Evolutionary conservation across 345 rosid genomes (phyloP).

Genomic region (Eucalyptus caleyi): DNA sequence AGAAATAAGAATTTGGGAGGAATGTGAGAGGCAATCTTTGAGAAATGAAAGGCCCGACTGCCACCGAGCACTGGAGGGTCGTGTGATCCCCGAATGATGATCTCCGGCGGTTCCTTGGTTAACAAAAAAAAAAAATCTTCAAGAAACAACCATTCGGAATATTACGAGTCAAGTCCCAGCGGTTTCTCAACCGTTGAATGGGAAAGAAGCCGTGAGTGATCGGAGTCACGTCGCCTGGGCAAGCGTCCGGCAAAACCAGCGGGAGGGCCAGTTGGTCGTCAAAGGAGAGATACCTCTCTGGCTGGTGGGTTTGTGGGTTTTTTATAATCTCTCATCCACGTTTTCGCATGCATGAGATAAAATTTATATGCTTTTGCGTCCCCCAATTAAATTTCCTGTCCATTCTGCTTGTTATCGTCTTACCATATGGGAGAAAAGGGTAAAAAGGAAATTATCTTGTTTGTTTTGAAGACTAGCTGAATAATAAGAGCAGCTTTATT

Average conservation of each 20-base stretch:
- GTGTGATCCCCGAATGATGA: too few species aligned
- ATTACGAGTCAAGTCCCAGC: constrained; percentile 12
- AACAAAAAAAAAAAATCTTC: too few species aligned
- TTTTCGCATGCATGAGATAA: not conserved
- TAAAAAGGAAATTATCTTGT: not conserved
- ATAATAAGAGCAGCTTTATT: too few species aligned
- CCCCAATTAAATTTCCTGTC: not conserved
- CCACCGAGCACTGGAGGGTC: too few species aligned
- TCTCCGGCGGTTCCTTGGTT: too few species aligned
- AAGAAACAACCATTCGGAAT: constrained; percentile 1
- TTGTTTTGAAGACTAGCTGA: not conserved
- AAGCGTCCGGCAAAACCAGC: constrained; percentile 55
- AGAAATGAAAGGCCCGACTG: too few species aligned
- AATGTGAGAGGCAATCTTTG: constrained; percentile 7
- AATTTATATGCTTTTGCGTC: not conserved
- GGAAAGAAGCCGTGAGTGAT: not conserved
- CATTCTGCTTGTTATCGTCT: not conserved
- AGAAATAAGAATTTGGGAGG: not conserved
- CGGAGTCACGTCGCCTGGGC: constrained; percentile 63
- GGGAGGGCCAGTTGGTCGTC: constrained; percentile 72
- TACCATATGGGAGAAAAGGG: not conserved
- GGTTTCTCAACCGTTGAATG: constrained; percentile 5
- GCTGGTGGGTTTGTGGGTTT: constrained; percentile 45
- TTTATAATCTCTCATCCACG: not conserved
- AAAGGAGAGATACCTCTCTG: constrained; percentile 78